Evolutionary conservation across 306 rosid species (phyloP), one percentile per base, ranked within the genome.

Genomic region (Senna tora): DNA sequence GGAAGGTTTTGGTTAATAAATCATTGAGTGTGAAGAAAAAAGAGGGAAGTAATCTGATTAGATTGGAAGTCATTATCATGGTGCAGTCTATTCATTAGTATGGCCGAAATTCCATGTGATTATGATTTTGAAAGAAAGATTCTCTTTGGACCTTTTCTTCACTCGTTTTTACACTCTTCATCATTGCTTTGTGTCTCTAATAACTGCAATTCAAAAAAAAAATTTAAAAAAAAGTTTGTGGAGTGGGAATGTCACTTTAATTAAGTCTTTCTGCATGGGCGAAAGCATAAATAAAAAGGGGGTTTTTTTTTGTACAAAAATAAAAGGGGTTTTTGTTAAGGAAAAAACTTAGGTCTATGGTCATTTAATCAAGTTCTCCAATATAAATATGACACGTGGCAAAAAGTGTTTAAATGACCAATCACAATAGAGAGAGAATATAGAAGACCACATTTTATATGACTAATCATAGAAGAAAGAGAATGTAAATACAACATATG

Each of bases 41-140:
- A 19, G 30, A 25, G 30, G 30, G 30, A 25, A 20, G 42, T 33
- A 56, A 75, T 16, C 19, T 63, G 66, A 59, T 80, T 73, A 69
- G 69, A 65, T 45, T 74, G 73, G 4, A 67, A 47, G 57, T 85
- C 78, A 30, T 62, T 53, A 49, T 77, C 76, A 56, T 38, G 57
- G 67, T 22, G 69, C 36, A 50, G 86, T 74, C 81, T 76, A 76
- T 83, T 83, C 82, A 79, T 65, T 70, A 68, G 72, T 47, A 77
- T 82, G 83, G 81, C 59, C 30, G 80, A 69, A 77, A 81, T 45
- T 81, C 84, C 81, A 82, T 79, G 84, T 69, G 50, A 71, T 55
- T 53, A 43, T 75, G 71, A 72, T 65, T 77, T 49, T 77, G 70
- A 76, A 79, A 58, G 68, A 69, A 82, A 86, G 82, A 80, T 87